Conservation (phyloP, 306 rosid species). For the Malus sylvestris region DNA sequence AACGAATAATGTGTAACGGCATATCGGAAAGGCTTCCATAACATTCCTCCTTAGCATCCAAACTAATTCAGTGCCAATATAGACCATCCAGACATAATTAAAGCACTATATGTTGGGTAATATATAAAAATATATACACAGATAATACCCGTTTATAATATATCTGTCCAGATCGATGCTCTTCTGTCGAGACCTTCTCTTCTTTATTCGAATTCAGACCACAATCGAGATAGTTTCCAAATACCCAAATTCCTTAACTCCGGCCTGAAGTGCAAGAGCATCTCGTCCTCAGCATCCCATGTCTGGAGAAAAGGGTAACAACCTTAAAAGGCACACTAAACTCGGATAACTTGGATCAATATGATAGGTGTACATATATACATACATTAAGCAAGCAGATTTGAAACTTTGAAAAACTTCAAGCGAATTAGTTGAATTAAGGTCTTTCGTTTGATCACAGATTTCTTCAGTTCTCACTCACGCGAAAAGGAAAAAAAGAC, state of each 20-base stretch:
- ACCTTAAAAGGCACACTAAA: constrained; percentile 24
- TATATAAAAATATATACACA: constrained; percentile 21
- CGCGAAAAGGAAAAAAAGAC: too few relatives aligned
- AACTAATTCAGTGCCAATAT: constrained; percentile 12
- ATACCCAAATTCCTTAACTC: constrained; percentile 7
- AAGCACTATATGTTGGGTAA: constrained; percentile 13
- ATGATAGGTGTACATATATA: not conserved
- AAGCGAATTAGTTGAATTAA: not conserved
- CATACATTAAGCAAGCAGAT: not conserved
- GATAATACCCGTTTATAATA: not conserved
- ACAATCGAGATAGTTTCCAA: constrained; percentile 1
- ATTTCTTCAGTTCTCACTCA: not conserved
- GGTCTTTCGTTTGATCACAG: not conserved
- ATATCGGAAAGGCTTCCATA: not conserved
- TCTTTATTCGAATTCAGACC: constrained; percentile 21
- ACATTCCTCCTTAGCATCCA: constrained; percentile 10
- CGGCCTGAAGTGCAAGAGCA: constrained; percentile 21
- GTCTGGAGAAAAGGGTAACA: constrained; percentile 21
- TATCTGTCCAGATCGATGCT: constrained; percentile 21
- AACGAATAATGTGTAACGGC: not conserved
- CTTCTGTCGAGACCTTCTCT: constrained; percentile 14
- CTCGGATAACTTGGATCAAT: not conserved
- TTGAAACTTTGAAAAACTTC: not conserved
- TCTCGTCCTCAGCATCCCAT: constrained; percentile 63
- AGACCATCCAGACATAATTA: constrained; percentile 4